These are phyloP conservation scores for Kernera saxatilis DNA, from an alignment of 345 rosid genomes.

Conservation along the genomic window DNA sequence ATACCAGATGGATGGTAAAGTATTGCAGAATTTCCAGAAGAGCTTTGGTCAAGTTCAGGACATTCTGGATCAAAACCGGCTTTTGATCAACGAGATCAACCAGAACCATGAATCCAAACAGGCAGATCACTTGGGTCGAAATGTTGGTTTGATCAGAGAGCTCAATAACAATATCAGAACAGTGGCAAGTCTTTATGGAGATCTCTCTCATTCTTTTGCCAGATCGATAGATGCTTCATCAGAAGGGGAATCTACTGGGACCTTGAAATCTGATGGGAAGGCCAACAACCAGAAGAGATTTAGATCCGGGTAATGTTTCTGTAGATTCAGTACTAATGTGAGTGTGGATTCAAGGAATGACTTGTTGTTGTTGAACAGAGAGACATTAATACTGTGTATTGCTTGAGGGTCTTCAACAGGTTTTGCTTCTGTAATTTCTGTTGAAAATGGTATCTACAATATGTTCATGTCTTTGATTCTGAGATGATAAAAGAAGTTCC, in stretches of 20 bases:
- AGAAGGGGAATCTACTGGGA: constrained; percentile 64
- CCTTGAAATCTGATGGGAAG: constrained; percentile 59
- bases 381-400: constrained; percentile 21
- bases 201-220: constrained; percentile 66
- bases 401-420: constrained; percentile 18
- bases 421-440: constrained; percentile 9
- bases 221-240: constrained; percentile 65
- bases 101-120: constrained; percentile 80
- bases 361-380: neutral
- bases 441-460: neutral
- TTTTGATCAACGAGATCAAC: constrained; percentile 78
- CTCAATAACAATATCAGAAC: constrained; percentile 84
- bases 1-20: constrained; percentile 50
- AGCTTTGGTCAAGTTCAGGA: constrained; percentile 77
- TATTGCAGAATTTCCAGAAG: constrained; percentile 66
- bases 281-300: constrained; percentile 62
- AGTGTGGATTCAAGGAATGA: constrained; percentile 28
- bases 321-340: constrained; percentile 35
- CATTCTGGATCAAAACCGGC: constrained; percentile 75
- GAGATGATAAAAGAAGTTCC: neutral
- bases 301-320: constrained; percentile 52
- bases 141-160: constrained; percentile 80
- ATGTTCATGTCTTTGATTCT: constrained; percentile 12
- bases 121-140: constrained; percentile 65
- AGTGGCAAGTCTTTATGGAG: constrained; percentile 78